Base-by-base conservation (phyloP, 257 asterid species). In the Craterostigma plantagineum region DNA sequence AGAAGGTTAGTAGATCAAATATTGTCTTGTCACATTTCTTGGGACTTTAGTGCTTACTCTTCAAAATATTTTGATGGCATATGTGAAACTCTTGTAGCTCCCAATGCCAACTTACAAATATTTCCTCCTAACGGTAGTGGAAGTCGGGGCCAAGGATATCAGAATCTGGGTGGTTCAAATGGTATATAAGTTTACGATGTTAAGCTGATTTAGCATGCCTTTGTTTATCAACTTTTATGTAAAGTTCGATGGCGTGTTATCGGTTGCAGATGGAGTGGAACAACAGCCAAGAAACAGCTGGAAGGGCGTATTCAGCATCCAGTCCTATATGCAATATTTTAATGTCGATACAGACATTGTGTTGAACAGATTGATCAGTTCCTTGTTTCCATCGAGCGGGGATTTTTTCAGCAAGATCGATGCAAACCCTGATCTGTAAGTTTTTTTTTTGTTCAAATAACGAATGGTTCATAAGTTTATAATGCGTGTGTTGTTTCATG, bases 351-450 rank as follows among this genome's bases (percentile, higher is more conserved):
- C 95, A 14, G 95, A 87, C 57, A 45, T 76, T 3, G 93, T 87
- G 63, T 54, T 79, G 64, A 87, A 76, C 83, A 77, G 98, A 75
- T 50, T 87, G 79, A 41, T 82, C 50, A 82, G 95, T 65, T 76
- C 95, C 38, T 61, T 87, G 60, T 69, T 69, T 71, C 98, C 98
- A 42, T 53, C 58, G 4, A 67, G 59, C 43, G 98, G 95, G 64
- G 98, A 87, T 64, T 87, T 87, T 64, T 62, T 69, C 70, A 63
- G 63, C 72, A 87, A 79, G 62, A 87, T 82, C 54, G 92, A 82
- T 66, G 93, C 93, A 43, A 82, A 87, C 56, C 98, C 98, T 41
- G 95, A 87, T 66, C 82, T 87, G 98, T 87, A 72, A 87, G 98
- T 79, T 51, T 46, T 55, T 38, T 14, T 11, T 41, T 9, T 10